A percentile compares a stretch with the other conserved stretches of the same genome.
Conservation (phyloP, 2,329 filamentous ascomycete species). For the Fusarium sp. region DNA sequence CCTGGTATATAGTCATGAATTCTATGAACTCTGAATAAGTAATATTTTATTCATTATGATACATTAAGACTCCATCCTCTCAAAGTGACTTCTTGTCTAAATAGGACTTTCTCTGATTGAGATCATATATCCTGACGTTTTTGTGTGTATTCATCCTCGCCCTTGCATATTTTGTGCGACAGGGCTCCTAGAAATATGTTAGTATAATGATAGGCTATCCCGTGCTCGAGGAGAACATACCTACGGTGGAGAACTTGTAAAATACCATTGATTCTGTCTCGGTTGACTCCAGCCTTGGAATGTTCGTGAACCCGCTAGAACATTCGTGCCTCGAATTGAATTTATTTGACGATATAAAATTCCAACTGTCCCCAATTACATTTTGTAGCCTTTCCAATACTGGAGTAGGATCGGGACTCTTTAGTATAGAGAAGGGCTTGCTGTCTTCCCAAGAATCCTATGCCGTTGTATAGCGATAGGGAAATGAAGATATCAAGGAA, state of each 20-base stretch:
- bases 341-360: neutral
- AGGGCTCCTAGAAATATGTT: neutral
- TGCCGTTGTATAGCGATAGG: too few species aligned
- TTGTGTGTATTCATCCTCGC: accelerated
- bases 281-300: neutral
- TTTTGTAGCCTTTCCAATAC: neutral
- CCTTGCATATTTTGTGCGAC: neutral
- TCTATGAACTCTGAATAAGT: conserved; percentile 13
- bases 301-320: accelerated
- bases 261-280: neutral
- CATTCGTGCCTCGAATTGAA: neutral
- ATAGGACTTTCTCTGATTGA: too few species aligned
- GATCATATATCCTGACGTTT: too few species aligned
- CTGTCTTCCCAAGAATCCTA: too few species aligned
- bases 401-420: neutral
- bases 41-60: neutral
- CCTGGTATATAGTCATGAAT: conserved; percentile 23
- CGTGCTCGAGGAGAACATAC: neutral
- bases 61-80: neutral
- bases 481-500: too few species aligned
- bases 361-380: neutral
- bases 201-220: neutral
- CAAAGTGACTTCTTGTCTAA: neutral
- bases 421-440: too few species aligned
- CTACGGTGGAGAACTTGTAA: neutral